Base-by-base conservation (phyloP, 176 grass and related monocot genomes). In the Panicum miliaceum region DNA sequence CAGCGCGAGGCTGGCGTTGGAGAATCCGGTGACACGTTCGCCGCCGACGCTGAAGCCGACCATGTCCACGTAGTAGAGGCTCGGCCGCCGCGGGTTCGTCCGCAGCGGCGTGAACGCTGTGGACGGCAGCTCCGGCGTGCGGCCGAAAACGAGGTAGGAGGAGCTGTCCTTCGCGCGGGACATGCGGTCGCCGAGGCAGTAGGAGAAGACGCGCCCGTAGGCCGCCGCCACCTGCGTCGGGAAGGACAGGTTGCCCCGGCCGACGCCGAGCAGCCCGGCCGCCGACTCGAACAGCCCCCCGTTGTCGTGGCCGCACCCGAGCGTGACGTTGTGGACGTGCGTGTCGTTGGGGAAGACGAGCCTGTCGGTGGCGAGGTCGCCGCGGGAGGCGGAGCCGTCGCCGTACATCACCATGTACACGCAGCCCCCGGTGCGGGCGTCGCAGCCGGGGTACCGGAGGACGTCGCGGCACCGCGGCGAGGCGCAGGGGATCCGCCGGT, bases 231-330 rank as follows among this genome's bases (percentile, higher is more conserved):
- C 77, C 90, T 92, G 92, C n/a, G 90, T 75, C 36, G 90, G 54
- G 53, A 97, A 91, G 20, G 92, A 94, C 13, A 90, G 66, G 2
- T 29, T 3, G 45, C 94, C 94, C 1, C 92, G 88, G 50, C 86
- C 94, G 68, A 92, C 73, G 61, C 94, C 92, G 48, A 92, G 86
- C 42, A 97, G 53, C 16, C 94, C 92, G 0, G 89, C 75, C 3
- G 94, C 85, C 3, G 91, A 86, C 18, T 84, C 59, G 81, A 94
- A 84, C 50, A 90, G 76, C 19, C 85, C 94, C 79, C 76, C 85
- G 64, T 97, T 92, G 62, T 94, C 77, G 64, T 86, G 91, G 67
- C 94, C 94, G 84, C 92, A 97, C 0, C 94, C 92, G 41, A 97
- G 64, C 12, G 79, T 87, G 61, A 97, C 29, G 78, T 82, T 84